Percentiles rank a stretch among this genome's conserved stretches.
These are phyloP conservation scores for Fusarium mangiferae DNA, from an alignment of 2,329 filamentous ascomycete genomes.

Conservation along the genomic window DNA sequence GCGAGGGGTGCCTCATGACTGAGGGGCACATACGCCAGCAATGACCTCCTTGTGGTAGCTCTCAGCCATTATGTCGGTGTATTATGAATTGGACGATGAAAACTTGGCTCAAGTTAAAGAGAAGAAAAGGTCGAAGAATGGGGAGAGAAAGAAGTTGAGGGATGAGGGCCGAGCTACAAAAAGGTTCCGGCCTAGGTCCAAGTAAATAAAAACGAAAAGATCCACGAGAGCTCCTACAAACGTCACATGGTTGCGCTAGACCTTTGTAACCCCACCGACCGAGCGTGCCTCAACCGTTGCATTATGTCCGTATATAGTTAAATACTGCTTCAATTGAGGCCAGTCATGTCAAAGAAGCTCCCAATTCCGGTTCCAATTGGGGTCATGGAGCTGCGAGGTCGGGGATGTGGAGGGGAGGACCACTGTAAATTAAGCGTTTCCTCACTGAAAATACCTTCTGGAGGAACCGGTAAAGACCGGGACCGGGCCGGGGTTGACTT, in stretches of 20 bases:
- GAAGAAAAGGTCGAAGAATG: not conserved
- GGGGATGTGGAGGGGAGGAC: slow-evolving; percentile 5
- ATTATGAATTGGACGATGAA: not conserved
- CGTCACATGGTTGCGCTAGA: slow-evolving; percentile 41
- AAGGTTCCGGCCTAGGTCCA: slow-evolving; percentile 10
- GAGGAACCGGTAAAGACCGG: slow-evolving; percentile 38
- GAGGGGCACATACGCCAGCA: slow-evolving; percentile 39
- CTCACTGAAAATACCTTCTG: slow-evolving; percentile 1
- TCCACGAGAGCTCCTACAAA: slow-evolving; percentile 30
- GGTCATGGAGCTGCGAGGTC: slow-evolving; percentile 29
- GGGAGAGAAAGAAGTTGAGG: not conserved
- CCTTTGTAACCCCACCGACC: slow-evolving; percentile 31
- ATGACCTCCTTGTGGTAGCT: slow-evolving; percentile 45
- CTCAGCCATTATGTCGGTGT: slow-evolving; percentile 40
- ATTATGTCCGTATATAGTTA: slow-evolving; percentile 2
- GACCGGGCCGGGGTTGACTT: slow-evolving; percentile 26
- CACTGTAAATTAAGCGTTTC: not conserved
- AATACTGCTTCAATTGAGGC: slow-evolving; percentile 2
- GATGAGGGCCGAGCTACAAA: not conserved
- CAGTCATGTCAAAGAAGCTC: slow-evolving; percentile 2
- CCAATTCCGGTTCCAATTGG: slow-evolving; percentile 15
- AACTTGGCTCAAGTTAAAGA: slow-evolving; percentile 16
- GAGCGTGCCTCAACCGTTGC: slow-evolving; percentile 1
- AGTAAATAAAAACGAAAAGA: slow-evolving; percentile 27
- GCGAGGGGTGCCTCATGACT: slow-evolving; percentile 26